A percentile compares a stretch with the other conserved stretches of the same genome.
Evolutionary conservation across 2,329 filamentous ascomycete genomes (phyloP).

Genomic region (Sarocladiaceae sp.): DNA sequence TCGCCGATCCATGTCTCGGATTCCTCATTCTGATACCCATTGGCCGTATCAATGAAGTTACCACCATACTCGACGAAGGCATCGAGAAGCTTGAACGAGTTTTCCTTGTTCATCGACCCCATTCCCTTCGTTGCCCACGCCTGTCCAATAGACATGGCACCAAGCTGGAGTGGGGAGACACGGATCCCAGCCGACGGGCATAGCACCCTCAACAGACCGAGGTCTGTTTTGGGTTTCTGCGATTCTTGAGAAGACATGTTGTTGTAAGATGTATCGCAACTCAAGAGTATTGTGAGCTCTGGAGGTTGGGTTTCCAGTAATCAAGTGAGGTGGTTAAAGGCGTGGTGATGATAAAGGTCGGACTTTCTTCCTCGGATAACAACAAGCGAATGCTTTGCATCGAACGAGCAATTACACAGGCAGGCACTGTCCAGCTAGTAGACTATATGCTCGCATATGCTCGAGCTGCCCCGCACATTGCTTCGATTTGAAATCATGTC

Average conservation of each 20-base stretch:
- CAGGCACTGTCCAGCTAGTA: too few species aligned
- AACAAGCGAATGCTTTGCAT: too few species aligned
- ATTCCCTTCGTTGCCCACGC: conserved; percentile 31
- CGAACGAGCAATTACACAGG: too few species aligned
- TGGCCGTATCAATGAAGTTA: conserved; percentile 55
- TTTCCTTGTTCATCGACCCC: conserved; percentile 45
- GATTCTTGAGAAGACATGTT: conserved; percentile 2
- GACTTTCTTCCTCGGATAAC: too few species aligned
- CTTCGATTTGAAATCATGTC: background rate
- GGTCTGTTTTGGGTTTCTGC: background rate
- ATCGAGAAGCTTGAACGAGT: conserved; percentile 49
- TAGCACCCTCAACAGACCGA: conserved; percentile 1
- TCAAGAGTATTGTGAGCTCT: too few species aligned
- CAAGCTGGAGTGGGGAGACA: conserved; percentile 37
- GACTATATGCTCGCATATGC: too few species aligned
- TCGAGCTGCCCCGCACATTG: background rate
- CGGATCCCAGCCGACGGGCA: conserved; percentile 31
- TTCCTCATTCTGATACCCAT: conserved; percentile 42
- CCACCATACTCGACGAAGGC: conserved; percentile 47
- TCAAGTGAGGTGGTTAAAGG: too few species aligned
- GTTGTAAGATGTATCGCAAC: too few species aligned
- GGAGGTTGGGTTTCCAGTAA: too few species aligned
- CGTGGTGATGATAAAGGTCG: too few species aligned
- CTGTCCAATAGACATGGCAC: conserved; percentile 39
- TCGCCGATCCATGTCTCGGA: conserved; percentile 45